Base-by-base conservation (phyloP, 2,329 filamentous ascomycete species). In the Curvularia lunata region DNA sequence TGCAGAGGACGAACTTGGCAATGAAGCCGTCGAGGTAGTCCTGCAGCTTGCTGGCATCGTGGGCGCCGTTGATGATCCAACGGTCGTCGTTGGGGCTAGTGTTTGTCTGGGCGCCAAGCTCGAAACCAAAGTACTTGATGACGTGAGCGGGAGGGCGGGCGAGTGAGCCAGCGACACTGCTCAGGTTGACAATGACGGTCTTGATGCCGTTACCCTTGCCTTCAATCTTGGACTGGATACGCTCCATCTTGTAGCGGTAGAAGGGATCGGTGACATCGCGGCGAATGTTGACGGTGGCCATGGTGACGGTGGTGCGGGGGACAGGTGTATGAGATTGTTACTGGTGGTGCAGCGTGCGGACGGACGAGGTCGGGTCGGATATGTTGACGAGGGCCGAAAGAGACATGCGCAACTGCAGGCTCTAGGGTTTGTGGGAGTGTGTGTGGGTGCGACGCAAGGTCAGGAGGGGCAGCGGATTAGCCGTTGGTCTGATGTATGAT, bases 171-270 rank as follows among this genome's bases (percentile, higher is more conserved):
- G 94, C 93, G 70, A 99, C 92, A 77, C 91, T 96, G 85, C 88
- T 91, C 77, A 99, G 83, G 81, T 99, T 99, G 86, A 96, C 92
- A 71, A 99, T 89, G 75, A 99, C 95, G 72, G 80, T 99, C 85
- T 99, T 99, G 88, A 99, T 99, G 77, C 95, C 95, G 83, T 99
- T 99, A 70, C 95, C 95, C 83, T 99, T 99, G 82, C 95, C 95
- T 83, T 99, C 95, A 73, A 99, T 96, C 86, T 99, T 99, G 80
- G 95, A 97, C 85, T 96, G 92, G 78, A 99, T 84, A 73, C 88
- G 90, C 84, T 98, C 95, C 95, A 99, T 99, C 88, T 99, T 99
- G 89, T 99, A 99, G 80, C 95, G 95, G 84, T 99, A 99, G 88
- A 97, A 99, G 82, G 90, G 90, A 83, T 99, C 95, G 85, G 89